Evolutionary conservation across 2,329 filamentous ascomycete genomes (phyloP), one percentile per base, ranked within the genome.

Genomic region (Helicocarpus griseus): DNA sequence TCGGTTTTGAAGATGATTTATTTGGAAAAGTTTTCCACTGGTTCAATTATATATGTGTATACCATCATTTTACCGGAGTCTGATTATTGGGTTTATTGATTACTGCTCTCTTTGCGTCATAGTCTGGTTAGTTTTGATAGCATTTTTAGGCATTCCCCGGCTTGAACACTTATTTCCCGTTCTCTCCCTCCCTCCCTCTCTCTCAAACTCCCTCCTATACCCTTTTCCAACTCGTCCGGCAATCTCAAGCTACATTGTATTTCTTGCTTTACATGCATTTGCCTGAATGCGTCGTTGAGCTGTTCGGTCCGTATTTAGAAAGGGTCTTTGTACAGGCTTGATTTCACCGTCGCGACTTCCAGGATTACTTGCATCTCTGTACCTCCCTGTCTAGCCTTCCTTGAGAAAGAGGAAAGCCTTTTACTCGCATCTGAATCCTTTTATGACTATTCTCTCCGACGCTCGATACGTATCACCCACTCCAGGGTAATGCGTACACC

Each of bases 1-100:
- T 19, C 56, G 61, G 43, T 65, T 64, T 52, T 65, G 51, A 51
- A 35, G 19, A 17, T 19, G 22, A 29, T 29, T 24, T 26, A 24
- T 45, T 50, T 36, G 33, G n/a, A 9, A 21, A 19, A 5, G 6
- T 19, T 31, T 9, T n/a, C 1, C 24, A 21, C 2, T 14, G 17
- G 9, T 29, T 24, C 19, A 11, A 41, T 19, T 26, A 28, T 17
- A 29, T 40, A 40, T 29, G 21, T 41, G 17, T 49, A 28, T 31
- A 11, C 24, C 11, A 22, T 22, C 26, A 9, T 36, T 29, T 44
- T 21, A 11, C 14, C 1, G 21, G 19, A 22, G 29, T 17, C 8
- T 47, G 29, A 2, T 47, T 47, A 13, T 17, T 47, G 2, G 2
- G 19, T 6, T 31, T 44, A 9, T 19, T 44, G 24, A 31, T 21